phyloP scores from a whole-genome alignment of 2,329 filamentous ascomycete genomes.

The Apiospora sp. region DNA sequence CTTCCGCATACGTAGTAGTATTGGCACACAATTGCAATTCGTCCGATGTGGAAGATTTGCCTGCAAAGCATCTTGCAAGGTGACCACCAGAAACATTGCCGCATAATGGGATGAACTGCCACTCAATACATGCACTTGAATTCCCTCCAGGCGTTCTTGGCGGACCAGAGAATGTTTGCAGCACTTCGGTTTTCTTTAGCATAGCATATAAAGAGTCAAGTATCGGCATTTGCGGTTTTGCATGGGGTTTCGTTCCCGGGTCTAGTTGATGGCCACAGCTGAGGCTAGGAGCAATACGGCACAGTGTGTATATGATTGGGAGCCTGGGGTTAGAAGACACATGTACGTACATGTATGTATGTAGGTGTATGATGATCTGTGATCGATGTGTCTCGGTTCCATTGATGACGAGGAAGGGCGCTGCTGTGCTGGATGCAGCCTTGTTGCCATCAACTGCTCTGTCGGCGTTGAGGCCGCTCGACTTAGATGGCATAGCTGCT shows the following conservation, averaged over 20 bases:
- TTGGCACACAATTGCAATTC: neutral
- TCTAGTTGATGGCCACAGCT: neutral
- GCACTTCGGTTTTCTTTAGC: neutral
- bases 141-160: neutral
- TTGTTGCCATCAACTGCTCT: neutral
- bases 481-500: neutral
- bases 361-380: neutral
- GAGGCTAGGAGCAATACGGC: neutral
- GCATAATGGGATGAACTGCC: neutral
- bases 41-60: conserved; percentile 6
- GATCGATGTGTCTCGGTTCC: neutral
- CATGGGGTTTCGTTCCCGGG: conserved; percentile 10
- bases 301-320: neutral
- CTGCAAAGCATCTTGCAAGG: neutral
- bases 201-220: neutral
- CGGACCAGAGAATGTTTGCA: neutral
- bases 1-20: neutral
- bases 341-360: neutral
- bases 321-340: no score
- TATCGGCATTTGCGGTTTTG: neutral
- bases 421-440: neutral
- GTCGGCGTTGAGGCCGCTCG: neutral
- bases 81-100: neutral
- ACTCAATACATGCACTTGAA: neutral
- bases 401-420: conserved; percentile 5